Conservation (phyloP, 139 green algal genomes). For the Raphidocelis subcapitata region DNA sequence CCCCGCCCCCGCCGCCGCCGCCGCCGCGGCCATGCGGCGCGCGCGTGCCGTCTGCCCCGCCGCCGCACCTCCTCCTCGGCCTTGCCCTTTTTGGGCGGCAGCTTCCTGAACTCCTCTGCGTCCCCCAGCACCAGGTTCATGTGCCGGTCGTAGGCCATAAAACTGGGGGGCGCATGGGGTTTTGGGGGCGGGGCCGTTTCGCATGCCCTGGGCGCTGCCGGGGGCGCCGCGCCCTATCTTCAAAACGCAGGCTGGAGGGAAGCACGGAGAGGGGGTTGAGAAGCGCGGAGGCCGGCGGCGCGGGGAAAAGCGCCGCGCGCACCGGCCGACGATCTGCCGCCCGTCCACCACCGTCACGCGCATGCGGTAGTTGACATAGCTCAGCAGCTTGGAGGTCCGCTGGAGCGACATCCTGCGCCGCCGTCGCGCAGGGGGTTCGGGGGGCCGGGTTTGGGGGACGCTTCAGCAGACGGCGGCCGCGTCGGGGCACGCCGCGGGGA, state of each 20-base stretch:
- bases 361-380: slow-evolving; percentile 98
- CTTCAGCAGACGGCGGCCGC: no score
- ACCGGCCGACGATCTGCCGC: slow-evolving; percentile 94
- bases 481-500: no score
- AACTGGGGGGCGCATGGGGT: slow-evolving; percentile 52
- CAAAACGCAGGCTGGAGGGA: no score
- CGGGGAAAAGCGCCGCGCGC: not conserved
- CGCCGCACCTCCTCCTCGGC: slow-evolving; percentile 72
- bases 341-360: slow-evolving; percentile 81
- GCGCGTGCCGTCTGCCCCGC: no score
- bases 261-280: slow-evolving; percentile 6
- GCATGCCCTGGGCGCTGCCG: no score
- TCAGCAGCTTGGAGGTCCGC: slow-evolving; percentile 91
- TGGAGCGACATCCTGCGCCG: slow-evolving; percentile 73
- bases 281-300: not conserved
- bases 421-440: no score
- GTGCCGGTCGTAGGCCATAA: slow-evolving; percentile 99
- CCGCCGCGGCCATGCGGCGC: no score
- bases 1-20: no score
- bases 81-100: slow-evolving; percentile 93
- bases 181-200: no score
- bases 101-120: slow-evolving; percentile 91
- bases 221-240: no score
- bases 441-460: no score
- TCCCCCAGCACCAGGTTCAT: slow-evolving; percentile 99